These are phyloP conservation scores for Tolypocladium nubicola DNA, from an alignment of 2,329 filamentous ascomycete genomes.

Conservation along the genomic window DNA sequence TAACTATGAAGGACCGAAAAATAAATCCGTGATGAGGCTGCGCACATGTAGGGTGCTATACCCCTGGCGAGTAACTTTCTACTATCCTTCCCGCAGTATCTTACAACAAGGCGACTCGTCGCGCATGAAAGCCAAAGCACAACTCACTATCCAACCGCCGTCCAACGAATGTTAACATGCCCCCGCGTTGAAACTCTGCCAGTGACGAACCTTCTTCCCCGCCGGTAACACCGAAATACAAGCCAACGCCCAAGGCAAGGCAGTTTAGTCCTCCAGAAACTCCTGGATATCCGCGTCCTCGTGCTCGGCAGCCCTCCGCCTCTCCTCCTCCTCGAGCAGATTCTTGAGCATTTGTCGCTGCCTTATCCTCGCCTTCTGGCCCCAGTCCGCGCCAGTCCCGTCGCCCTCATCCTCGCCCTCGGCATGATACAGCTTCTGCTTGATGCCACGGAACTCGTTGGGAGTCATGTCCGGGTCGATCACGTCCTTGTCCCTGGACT, in stretches of 20 bases:
- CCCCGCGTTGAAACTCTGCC: not conserved
- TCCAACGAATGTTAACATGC: not conserved
- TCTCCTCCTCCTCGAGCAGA: conserved; percentile 52
- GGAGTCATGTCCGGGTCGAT: conserved; percentile 43
- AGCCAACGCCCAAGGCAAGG: not conserved
- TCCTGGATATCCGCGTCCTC: conserved; percentile 69
- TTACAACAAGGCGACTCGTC: too few relatives aligned
- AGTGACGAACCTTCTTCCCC: not conserved
- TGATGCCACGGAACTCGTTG: conserved; percentile 51
- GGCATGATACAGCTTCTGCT: conserved; percentile 39
- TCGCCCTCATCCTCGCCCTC: conserved; percentile 34
- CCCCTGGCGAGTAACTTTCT: not conserved
- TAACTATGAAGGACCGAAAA: too few relatives aligned
- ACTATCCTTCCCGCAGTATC: not conserved
- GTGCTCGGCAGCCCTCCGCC: conserved; percentile 49
- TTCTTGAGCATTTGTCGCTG: conserved; percentile 58
- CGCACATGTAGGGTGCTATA: not conserved
- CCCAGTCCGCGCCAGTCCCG: conserved; percentile 49
- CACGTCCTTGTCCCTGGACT: conserved; percentile 15
- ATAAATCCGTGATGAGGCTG: too few relatives aligned
- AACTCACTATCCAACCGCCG: not conserved
- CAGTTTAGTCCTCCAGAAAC: conserved; percentile 42
- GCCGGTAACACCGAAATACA: not conserved
- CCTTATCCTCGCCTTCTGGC: conserved; percentile 57
- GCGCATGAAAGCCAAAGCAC: not conserved